Evolutionary conservation across 257 asterid species (phyloP), one percentile per base, ranked within the genome.

Genomic region (Solanum tarijense): DNA sequence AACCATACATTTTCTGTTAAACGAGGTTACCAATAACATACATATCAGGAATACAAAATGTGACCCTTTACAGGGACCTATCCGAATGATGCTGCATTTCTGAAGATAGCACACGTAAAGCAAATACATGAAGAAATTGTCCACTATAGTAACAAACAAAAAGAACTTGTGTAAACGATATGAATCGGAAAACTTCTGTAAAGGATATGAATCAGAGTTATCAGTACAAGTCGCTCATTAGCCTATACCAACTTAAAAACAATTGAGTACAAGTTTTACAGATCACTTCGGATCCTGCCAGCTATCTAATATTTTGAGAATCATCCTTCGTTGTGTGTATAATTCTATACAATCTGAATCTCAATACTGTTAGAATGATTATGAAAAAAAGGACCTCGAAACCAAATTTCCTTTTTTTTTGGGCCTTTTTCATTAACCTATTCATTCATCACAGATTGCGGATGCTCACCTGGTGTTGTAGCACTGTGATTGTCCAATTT

Each of bases 321-420:
- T 86, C 85, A 55, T 72, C 87, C 87, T 83, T 74, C 85, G 90
- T 89, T 90, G 91, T 92, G 89, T 92, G 88, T 87, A 86, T 88
- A 90, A 92, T 90, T 90, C 93, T 94, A 90, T 93, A 93, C 95
- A 93, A 79, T 89, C 89, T 85, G 62, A 89, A 83, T 87, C 69
- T 87, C 90, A 88, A 84, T 85, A 48, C 87, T 91, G 92, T 88
- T 87, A 91, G 90, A 88, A 83, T 86, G 65, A 87, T 92, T 91
- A 88, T 89, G 88, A 36, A 65, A 83, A 82, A 83, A 34, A 55
- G 87, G 88, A 89, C 88, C 91, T 83, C 89, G 27, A 72, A 88
- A 83, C 85, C 86, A 85, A 65, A 87, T 83, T 81, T 87, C 88
- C 87, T 25, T 11, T 27, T 38, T 78, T 34, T 10, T 83, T 32